These are phyloP conservation scores for Rutstroemia sp. DNA, from an alignment of 2,329 filamentous ascomycete species.

Conservation along the genomic window DNA sequence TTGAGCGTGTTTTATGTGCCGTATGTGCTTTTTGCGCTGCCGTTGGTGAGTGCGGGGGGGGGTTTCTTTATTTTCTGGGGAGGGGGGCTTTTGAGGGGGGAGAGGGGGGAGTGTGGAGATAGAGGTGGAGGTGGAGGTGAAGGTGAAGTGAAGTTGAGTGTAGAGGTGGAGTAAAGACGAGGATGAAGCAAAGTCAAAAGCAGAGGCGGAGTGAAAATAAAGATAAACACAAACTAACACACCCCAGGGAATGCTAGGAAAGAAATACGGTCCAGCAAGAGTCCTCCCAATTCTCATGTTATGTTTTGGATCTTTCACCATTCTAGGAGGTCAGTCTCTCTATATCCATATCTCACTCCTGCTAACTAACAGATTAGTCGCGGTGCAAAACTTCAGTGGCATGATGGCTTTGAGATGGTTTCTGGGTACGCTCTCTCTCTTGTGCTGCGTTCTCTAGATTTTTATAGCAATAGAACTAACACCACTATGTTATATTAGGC, in stretches of 20 bases:
- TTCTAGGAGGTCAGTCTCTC: slow-evolving; percentile 29
- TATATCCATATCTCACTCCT: not conserved
- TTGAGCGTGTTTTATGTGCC: slow-evolving; percentile 69
- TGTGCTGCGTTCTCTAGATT: too few species aligned
- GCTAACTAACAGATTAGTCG: slow-evolving; percentile 27
- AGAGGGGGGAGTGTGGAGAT: too few species aligned
- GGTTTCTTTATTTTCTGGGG: not conserved
- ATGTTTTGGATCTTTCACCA: slow-evolving; percentile 56
- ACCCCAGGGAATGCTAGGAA: slow-evolving; percentile 49
- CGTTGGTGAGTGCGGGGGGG: slow-evolving; percentile 34
- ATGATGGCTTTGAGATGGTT: slow-evolving; percentile 64
- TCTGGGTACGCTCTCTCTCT: slow-evolving; percentile 38
- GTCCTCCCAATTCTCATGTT: slow-evolving; percentile 64
- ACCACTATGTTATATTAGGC: slow-evolving; percentile 8
- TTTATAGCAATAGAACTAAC: too few species aligned
- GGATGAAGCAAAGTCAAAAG: too few species aligned
- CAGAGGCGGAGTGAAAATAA: too few species aligned
- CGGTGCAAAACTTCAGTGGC: slow-evolving; percentile 53
- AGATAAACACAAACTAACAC: too few species aligned
- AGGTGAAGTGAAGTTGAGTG: too few species aligned
- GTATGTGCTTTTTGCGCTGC: slow-evolving; percentile 63
- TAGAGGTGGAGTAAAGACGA: too few species aligned
- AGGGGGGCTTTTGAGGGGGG: too few species aligned
- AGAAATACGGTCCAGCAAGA: slow-evolving; percentile 56
- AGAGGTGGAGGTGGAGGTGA: too few species aligned